Evolutionary conservation across 768 basidiomycete genomes (phyloP).

Genomic region (Pilatotrama ljubarskyi): DNA sequence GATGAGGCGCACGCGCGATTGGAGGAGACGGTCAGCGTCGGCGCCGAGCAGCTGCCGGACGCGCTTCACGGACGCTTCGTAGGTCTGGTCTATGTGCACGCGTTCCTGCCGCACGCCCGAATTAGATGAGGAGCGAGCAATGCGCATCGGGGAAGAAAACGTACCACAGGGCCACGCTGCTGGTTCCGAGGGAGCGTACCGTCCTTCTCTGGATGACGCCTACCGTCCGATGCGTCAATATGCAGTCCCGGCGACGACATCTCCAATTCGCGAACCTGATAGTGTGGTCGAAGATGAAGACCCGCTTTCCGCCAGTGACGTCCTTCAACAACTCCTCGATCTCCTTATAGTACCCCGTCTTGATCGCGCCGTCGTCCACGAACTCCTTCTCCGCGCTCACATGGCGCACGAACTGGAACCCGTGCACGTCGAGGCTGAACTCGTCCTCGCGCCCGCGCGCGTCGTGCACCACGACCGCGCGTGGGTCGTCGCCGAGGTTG

Average conservation of each 20-base stretch:
- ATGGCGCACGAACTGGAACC: constrained; percentile 42
- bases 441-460: constrained; percentile 33
- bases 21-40: constrained; percentile 44
- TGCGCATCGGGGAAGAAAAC: background rate
- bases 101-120: constrained; percentile 29
- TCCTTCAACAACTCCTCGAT: constrained; percentile 43
- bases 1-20: constrained; percentile 44
- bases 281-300: constrained; percentile 49
- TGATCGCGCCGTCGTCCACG: constrained; percentile 40
- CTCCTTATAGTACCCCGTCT: constrained; percentile 42
- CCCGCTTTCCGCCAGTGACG: constrained; percentile 38
- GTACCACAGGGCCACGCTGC: constrained; percentile 35
- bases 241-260: background rate
- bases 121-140: background rate
- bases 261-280: constrained; percentile 32
- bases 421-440: constrained; percentile 40
- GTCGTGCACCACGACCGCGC: constrained; percentile 32
- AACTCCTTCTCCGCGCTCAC: constrained; percentile 42
- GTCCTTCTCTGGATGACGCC: constrained; percentile 19
- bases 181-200: constrained; percentile 14
- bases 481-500: constrained; percentile 34
- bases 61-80: constrained; percentile 36
- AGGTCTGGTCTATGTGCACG: constrained; percentile 50
- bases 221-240: background rate
- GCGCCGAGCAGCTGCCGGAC: constrained; percentile 40